Evolutionary conservation across 2,329 filamentous ascomycete genomes (phyloP), one percentile per base, ranked within the genome.

Genomic region (Pseudogymnoascus sp.): DNA sequence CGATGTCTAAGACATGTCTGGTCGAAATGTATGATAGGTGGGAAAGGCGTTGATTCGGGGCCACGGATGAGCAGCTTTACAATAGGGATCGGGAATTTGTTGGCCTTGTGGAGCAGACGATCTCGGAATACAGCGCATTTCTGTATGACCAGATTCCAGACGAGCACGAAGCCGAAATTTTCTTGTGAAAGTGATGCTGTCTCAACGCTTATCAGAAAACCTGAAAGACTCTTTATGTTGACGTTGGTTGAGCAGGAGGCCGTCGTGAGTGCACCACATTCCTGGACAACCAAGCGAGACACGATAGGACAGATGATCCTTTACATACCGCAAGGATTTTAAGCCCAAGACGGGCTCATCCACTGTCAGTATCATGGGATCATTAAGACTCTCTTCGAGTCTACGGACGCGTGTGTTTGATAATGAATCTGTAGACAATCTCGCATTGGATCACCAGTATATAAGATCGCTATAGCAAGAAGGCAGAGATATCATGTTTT

Each of bases 41-140:
- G 43, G 20, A 54, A 28, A 54, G 22, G 22, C 22, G 14, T 22
- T 54, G 22, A 22, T 28, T 14, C 16, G 20, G n/a, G 7, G 43
- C 43, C 22, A 54, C 28, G 14, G 9, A 28, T 32, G 22, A 28
- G 2, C 12, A 25, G 39, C 18, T 20, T 25, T 43, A 43, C 12
- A 43, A 18, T 18, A 18, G 9, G 9, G 39, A 43, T 18, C 16
- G 8, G 39, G 16, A 9, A 25, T 43, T 43, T 25, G 22, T 43
- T 43, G 14, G 41, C 20, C n/a, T 60, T 57, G 28, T n/a, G 14
- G 57, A 60, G 16, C 41, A 60, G 41, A 54, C n/a, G 14, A 60
- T 28, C 7, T 57, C 14, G 8, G 3, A 4, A 2, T 6, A 57
- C 22, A 57, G 0, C 5, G 50, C n/a, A 6, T 35, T 57, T 3